A percentile compares a stretch with the other conserved stretches of the same genome.
Evolutionary conservation across 306 rosid species (phyloP).

Genomic region (Sindora glabra): DNA sequence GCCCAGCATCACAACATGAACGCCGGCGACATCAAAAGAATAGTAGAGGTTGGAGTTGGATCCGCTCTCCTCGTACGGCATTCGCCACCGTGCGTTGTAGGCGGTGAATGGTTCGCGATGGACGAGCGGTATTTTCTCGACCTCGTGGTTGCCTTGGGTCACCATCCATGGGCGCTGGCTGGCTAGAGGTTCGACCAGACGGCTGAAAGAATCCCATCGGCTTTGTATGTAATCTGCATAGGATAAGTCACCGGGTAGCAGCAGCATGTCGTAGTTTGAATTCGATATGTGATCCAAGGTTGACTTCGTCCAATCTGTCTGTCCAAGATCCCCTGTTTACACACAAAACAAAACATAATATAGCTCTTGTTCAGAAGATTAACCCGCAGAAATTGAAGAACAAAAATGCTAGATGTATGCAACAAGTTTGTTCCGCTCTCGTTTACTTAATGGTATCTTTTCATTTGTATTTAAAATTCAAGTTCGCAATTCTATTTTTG

Average conservation of each 20-base stretch:
- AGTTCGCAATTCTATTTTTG: no score
- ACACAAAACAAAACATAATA: no score
- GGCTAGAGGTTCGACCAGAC: slow-evolving; percentile 66
- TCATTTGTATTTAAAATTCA: no score
- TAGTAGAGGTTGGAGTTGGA: slow-evolving; percentile 50
- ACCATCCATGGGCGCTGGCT: slow-evolving; percentile 97
- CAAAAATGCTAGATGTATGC: no score
- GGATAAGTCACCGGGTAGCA: slow-evolving; percentile 75
- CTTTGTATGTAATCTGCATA: slow-evolving; percentile 43
- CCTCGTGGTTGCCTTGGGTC: slow-evolving; percentile 75
- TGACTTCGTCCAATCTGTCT: slow-evolving; percentile 66
- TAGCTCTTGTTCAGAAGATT: no score
- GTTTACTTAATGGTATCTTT: no score
- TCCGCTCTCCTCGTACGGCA: slow-evolving; percentile 53
- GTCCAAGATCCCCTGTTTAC: slow-evolving; percentile 75
- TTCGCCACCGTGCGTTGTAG: slow-evolving; percentile 74
- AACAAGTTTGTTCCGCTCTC: no score
- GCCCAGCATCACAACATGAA: slow-evolving; percentile 50
- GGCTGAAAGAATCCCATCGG: slow-evolving; percentile 70
- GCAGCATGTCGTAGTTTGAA: slow-evolving; percentile 57
- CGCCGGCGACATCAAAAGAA: slow-evolving; percentile 38
- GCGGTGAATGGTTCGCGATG: slow-evolving; percentile 50
- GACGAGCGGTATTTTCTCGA: slow-evolving; percentile 38
- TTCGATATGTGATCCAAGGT: slow-evolving; percentile 48
- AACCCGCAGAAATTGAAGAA: no score